Evolutionary conservation across 2,329 filamentous ascomycete genomes (phyloP).

Genomic region (Talaromyces sp.): DNA sequence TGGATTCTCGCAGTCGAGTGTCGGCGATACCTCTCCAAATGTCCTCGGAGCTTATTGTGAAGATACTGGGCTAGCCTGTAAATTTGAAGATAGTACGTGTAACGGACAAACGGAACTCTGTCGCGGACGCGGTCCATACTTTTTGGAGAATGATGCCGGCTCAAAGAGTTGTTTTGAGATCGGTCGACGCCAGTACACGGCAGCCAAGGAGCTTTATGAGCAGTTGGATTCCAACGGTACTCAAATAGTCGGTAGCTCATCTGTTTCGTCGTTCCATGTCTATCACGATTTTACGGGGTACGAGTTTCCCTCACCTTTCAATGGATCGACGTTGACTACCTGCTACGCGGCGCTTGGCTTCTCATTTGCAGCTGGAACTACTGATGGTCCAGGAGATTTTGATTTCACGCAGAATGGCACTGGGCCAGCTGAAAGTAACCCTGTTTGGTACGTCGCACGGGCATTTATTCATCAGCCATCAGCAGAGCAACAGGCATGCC

Average conservation of each 20-base stretch:
- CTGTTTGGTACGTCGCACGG: conserved; percentile 75
- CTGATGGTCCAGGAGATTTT: conserved; percentile 84
- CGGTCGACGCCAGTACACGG: conserved; percentile 44
- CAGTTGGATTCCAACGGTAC: conserved; percentile 44
- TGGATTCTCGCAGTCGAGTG: conserved; percentile 86
- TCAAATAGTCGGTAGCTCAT: conserved; percentile 53
- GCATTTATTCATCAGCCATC: conserved; percentile 67
- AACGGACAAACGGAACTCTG: conserved; percentile 43
- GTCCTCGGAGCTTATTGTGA: conserved; percentile 85
- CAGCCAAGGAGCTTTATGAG: conserved; percentile 53
- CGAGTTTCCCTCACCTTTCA: conserved; percentile 64
- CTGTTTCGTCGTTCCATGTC: conserved; percentile 77
- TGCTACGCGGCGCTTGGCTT: conserved; percentile 88
- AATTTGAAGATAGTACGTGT: conserved; percentile 75
- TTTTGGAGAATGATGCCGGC: conserved; percentile 43
- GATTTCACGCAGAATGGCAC: conserved; percentile 89
- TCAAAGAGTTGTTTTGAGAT: conserved; percentile 50
- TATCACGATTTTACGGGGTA: conserved; percentile 79
- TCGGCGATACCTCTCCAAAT: conserved; percentile 88
- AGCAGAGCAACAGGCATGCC: conserved; percentile 68
- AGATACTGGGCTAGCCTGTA: conserved; percentile 59
- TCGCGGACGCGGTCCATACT: conserved; percentile 47
- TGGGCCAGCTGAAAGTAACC: conserved; percentile 65
- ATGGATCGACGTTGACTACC: conserved; percentile 62
- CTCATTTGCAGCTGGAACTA: conserved; percentile 88